Conservation (phyloP, 306 rosid species). For the Sechiopsis laciniata region DNA sequence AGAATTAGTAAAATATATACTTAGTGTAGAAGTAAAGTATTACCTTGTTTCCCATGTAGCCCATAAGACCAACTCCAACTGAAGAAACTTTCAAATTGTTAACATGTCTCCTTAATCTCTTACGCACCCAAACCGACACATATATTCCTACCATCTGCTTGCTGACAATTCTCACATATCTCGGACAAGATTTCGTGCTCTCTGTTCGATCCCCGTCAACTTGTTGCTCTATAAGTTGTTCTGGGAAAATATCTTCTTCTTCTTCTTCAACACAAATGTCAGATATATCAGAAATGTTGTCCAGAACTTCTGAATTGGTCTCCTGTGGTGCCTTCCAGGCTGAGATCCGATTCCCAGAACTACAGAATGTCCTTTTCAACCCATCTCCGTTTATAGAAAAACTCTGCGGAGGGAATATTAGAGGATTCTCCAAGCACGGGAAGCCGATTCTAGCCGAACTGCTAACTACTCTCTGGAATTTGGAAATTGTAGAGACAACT, state of each 20-base stretch:
- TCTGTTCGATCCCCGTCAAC: constrained; percentile 25
- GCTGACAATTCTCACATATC: constrained; percentile 75
- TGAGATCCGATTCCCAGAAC: constrained; percentile 52
- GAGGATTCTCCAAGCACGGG: constrained; percentile 40
- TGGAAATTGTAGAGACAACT: constrained; percentile 49
- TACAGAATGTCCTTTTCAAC: constrained; percentile 53
- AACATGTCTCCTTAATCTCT: constrained; percentile 74
- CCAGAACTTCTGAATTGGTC: constrained; percentile 43
- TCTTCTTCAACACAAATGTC: constrained; percentile 36
- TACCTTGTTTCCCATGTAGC: constrained; percentile 99
- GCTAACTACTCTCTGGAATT: constrained; percentile 72
- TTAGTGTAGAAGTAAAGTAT: no score
- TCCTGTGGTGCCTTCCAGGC: constrained; percentile 41
- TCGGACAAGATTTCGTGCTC: constrained; percentile 33
- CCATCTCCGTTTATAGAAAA: constrained; percentile 28
- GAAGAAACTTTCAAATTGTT: constrained; percentile 80
- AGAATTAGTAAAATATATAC: background rate
- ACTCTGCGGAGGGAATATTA: constrained; percentile 21
- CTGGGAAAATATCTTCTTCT: constrained; percentile 45
- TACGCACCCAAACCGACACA: constrained; percentile 86
- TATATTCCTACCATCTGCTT: constrained; percentile 98
- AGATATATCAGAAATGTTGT: constrained; percentile 39
- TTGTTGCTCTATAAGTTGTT: constrained; percentile 32
- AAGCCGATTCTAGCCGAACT: constrained; percentile 67
- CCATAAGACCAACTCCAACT: constrained; percentile 96